These are phyloP conservation scores for Gossypium davidsonii DNA, from an alignment of 441 rosid species.

Conservation along the genomic window DNA sequence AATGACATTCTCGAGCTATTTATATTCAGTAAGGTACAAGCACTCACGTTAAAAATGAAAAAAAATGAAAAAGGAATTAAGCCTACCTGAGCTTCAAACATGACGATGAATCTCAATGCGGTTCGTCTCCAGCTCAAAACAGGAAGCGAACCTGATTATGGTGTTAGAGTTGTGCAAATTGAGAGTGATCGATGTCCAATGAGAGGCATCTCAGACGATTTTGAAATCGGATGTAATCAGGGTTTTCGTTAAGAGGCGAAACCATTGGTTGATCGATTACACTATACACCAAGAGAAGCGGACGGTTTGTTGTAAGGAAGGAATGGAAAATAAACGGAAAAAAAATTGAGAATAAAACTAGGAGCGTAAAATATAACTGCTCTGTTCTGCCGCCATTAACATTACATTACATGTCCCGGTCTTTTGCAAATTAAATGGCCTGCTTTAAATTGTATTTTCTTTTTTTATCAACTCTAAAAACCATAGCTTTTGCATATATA, in stretches of 20 bases:
- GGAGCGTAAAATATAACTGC: not conserved
- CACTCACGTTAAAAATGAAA: not conserved
- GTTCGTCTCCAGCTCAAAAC: not conserved
- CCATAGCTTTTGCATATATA: too few species aligned
- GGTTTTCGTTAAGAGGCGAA: conserved; percentile 19
- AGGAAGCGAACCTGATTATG: conserved; percentile 6
- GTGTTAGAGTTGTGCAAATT: not conserved
- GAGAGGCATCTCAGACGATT: conserved; percentile 20
- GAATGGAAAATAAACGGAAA: conserved; percentile 1
- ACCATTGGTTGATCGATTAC: conserved; percentile 17
- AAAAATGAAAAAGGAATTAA: not conserved
- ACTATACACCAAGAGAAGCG: conserved; percentile 28
- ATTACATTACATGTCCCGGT: not conserved
- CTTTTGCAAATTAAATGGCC: conserved; percentile 1
- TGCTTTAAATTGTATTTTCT: not conserved
- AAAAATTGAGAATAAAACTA: not conserved
- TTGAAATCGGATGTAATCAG: conserved; percentile 12
- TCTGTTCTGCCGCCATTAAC: not conserved
- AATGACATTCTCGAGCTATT: not conserved
- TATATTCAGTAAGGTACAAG: not conserved
- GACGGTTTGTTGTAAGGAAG: conserved; percentile 28
- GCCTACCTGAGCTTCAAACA: conserved; percentile 75
- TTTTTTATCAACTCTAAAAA: too few species aligned
- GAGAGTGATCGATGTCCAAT: conserved; percentile 20
- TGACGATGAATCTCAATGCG: conserved; percentile 27